phyloP scores from a whole-genome alignment of 2,329 filamentous ascomycete genomes.

The Colletotrichum agaves region DNA sequence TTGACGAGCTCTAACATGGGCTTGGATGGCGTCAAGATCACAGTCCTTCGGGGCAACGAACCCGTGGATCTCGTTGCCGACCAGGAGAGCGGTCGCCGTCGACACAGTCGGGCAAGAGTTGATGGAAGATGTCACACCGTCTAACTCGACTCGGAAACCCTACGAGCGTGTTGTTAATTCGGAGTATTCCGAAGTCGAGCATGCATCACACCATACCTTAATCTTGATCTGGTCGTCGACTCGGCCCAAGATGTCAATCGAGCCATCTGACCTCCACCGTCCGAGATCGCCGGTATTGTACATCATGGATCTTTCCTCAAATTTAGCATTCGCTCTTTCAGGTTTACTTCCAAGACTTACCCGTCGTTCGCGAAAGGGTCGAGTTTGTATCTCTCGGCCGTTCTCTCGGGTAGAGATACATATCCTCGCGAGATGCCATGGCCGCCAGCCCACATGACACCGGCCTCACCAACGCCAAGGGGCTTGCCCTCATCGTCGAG shows the following conservation, averaged over 20 bases:
- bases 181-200: neutral
- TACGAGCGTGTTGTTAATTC: neutral
- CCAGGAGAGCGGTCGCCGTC: slow-evolving; percentile 58
- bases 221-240: slow-evolving; percentile 71
- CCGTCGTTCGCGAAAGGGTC: slow-evolving; percentile 64
- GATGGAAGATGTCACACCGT: slow-evolving; percentile 63
- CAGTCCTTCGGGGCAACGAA: slow-evolving; percentile 51
- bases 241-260: slow-evolving; percentile 65
- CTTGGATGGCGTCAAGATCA: slow-evolving; percentile 50
- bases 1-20: slow-evolving; percentile 53
- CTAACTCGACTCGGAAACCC: slow-evolving; percentile 70
- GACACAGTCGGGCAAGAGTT: slow-evolving; percentile 57
- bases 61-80: slow-evolving; percentile 60
- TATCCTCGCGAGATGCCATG: slow-evolving; percentile 66
- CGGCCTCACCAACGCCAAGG: slow-evolving; percentile 57
- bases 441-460: slow-evolving; percentile 68
- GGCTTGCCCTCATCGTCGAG: slow-evolving; percentile 56
- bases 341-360: slow-evolving; percentile 46
- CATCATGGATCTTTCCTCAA: slow-evolving; percentile 56
- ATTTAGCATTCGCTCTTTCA: accelerated
- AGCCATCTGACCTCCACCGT: slow-evolving; percentile 64
- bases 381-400: slow-evolving; percentile 57
- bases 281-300: slow-evolving; percentile 71
- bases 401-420: slow-evolving; percentile 63
- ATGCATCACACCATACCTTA: slow-evolving; percentile 9